phyloP scores from a whole-genome alignment of 1,139 yeast species.

The Lodderomyces parapsilosis region DNA sequence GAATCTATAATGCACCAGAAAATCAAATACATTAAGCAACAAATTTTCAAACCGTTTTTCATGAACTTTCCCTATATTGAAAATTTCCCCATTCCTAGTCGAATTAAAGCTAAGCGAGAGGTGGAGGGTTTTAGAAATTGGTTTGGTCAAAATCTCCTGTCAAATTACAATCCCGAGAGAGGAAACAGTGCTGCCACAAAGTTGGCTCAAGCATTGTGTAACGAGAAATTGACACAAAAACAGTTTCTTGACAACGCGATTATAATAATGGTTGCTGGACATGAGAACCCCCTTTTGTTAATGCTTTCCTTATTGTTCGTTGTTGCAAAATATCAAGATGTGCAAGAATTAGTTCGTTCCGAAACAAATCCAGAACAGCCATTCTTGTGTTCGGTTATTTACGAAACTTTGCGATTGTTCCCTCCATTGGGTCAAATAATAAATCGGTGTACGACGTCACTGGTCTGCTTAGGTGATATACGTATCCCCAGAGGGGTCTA shows the following conservation, averaged over 20 bases:
- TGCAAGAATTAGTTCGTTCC: constrained; percentile 36
- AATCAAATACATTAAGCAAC: constrained; percentile 46
- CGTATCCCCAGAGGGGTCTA: constrained; percentile 52
- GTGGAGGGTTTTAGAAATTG: constrained; percentile 43
- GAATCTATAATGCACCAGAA: constrained; percentile 36
- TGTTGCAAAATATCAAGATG: constrained; percentile 37
- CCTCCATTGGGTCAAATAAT: constrained; percentile 64
- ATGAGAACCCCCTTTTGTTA: constrained; percentile 60
- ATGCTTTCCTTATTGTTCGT: constrained; percentile 49
- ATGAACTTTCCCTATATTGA: constrained; percentile 58
- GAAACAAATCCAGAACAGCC: constrained; percentile 13
- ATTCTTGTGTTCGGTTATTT: constrained; percentile 33
- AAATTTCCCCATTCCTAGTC: constrained; percentile 47
- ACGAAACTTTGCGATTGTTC: constrained; percentile 51
- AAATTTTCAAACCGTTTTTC: constrained; percentile 56
- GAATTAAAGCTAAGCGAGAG: constrained; percentile 42
- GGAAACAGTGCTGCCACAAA: constrained; percentile 20
- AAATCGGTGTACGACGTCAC: constrained; percentile 45
- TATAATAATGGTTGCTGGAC: constrained; percentile 60
- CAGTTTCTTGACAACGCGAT: constrained; percentile 59
- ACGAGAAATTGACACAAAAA: constrained; percentile 36
- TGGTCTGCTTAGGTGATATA: constrained; percentile 33
- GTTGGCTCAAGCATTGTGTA: constrained; percentile 36
- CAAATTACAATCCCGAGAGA: constrained; percentile 2
- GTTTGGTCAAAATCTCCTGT: constrained; percentile 22